Conservation (phyloP, 1,284 basidiomycete genomes). For the Cystobasidium pallidum region DNA sequence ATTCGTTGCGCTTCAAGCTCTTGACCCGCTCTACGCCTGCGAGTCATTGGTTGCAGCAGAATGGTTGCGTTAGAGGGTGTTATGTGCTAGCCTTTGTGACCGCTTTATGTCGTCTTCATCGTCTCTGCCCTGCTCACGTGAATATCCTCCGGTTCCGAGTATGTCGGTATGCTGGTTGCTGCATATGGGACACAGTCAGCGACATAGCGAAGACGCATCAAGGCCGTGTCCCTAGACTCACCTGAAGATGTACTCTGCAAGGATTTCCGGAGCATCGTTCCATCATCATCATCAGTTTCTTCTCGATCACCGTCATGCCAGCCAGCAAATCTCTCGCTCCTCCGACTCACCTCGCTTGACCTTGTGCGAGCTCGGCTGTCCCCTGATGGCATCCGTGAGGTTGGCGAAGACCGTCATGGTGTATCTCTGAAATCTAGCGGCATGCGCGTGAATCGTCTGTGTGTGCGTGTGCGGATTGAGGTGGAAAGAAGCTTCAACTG, state of each 20-base stretch:
- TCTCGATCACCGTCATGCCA: not conserved
- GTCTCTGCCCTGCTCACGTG: conserved; percentile 21
- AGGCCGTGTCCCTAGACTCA: not conserved
- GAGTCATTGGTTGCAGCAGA: not conserved
- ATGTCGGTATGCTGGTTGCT: conserved; percentile 42
- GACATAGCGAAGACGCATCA: not conserved
- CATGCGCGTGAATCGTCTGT: not conserved
- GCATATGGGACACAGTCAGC: not conserved
- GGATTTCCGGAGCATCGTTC: no score
- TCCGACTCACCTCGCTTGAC: conserved; percentile 34
- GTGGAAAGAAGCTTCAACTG: no score
- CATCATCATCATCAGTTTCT: not conserved
- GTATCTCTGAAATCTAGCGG: not conserved
- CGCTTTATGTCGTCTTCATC: not conserved
- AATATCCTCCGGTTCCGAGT: conserved; percentile 41
- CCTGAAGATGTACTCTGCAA: conserved; percentile 33
- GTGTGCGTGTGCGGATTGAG: not conserved
- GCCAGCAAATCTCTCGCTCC: not conserved
- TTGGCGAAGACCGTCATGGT: conserved; percentile 35
- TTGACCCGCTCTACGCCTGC: conserved; percentile 38
- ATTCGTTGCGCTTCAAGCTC: conserved; percentile 39
- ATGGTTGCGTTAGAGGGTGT: not conserved
- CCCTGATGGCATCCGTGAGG: conserved; percentile 35
- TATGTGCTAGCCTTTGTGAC: no score
- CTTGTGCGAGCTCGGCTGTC: conserved; percentile 41